Evolutionary conservation across 495 filamentous ascomycete genomes (phyloP), one percentile per base, ranked within the genome.

Genomic region (Tuber aestivum): DNA sequence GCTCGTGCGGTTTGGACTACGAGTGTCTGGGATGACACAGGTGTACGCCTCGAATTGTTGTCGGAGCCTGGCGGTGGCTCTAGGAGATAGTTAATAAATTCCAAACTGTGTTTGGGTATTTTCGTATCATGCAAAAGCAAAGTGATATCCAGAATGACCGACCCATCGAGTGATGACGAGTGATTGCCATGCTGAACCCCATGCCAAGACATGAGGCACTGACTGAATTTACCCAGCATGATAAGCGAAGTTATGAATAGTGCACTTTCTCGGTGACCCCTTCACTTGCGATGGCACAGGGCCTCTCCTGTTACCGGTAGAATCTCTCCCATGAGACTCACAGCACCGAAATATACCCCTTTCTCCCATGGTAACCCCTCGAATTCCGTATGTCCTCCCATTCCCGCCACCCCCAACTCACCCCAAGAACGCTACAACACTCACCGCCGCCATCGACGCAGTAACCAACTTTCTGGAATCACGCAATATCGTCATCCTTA

Each of bases 361-460:
- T 40, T 44, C 70, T 48, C 61, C 73, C 32, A 82, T 82, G 81
- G 81, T 79, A 20, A 70, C 76, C 75, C 78, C 78, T 56, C 78
- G 95, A 81, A 96, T 98, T 81, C 95, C 95, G 77, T 99, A 94
- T 82, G 97, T 93, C 75, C 89, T 91, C 70, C 90, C 92, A 40
- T 86, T 98, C 70, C 92, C 95, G n/a, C 86, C 91, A 20, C 91
- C 95, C 7, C 87, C 86, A 61, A 92, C 94, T 83, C 86, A 92
- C 70, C 95, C 95, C 0, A 79, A 85, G 42, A 89, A 86, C 72
- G 93, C 95, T 37, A 86, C 84, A 48, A 91, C 93, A 2, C 82
- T 91, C 38, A 79, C 88, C 10, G 93, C 92, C 38, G 94, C 95
- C 41, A 86, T 97, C 76, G 87, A 90, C 37, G 93, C 93, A 21